Percentiles rank a stretch among this genome's conserved stretches.
These are phyloP conservation scores for Litsea cubeba DNA, from an alignment of 164 flowering plant species.

Conservation along the genomic window DNA sequence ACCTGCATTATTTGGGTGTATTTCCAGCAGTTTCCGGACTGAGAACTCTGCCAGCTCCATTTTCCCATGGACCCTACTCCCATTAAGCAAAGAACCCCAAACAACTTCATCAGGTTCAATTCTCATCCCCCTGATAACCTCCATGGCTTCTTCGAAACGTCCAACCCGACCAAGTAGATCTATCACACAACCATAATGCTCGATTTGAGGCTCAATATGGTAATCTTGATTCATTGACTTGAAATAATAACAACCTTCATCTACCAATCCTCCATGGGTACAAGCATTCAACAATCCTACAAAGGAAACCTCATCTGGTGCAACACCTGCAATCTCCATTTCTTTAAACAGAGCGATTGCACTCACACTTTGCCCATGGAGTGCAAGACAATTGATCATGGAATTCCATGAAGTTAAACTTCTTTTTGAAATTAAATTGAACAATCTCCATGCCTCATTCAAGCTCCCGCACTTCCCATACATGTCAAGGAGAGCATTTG, in stretches of 20 bases:
- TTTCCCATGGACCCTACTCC: constrained; percentile 47
- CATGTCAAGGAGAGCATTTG: constrained; percentile 57
- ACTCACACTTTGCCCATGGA: constrained; percentile 42
- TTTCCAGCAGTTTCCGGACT: constrained; percentile 40
- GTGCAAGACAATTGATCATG: constrained; percentile 55
- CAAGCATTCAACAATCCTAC: constrained; percentile 62
- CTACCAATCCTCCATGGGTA: constrained; percentile 57
- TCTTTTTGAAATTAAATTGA: constrained; percentile 27
- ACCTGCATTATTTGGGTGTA: constrained; percentile 58
- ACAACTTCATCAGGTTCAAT: constrained; percentile 55
- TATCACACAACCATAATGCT: constrained; percentile 63
- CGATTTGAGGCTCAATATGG: constrained; percentile 44
- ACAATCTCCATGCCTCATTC: constrained; percentile 37
- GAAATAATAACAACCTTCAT: constrained; percentile 40
- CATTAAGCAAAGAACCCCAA: constrained; percentile 68
- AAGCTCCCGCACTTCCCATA: constrained; percentile 71
- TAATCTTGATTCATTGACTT: constrained; percentile 32
- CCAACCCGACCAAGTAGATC: constrained; percentile 72
- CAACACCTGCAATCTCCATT: constrained; percentile 30
- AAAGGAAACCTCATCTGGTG: constrained; percentile 54
- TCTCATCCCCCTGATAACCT: constrained; percentile 43
- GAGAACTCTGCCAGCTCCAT: constrained; percentile 57
- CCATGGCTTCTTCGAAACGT: constrained; percentile 48
- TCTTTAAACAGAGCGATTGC: constrained; percentile 51
- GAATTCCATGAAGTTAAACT: constrained; percentile 57